Conservation (phyloP, 163 green algal species). For the Chlamydomonas reinhardtii region DNA sequence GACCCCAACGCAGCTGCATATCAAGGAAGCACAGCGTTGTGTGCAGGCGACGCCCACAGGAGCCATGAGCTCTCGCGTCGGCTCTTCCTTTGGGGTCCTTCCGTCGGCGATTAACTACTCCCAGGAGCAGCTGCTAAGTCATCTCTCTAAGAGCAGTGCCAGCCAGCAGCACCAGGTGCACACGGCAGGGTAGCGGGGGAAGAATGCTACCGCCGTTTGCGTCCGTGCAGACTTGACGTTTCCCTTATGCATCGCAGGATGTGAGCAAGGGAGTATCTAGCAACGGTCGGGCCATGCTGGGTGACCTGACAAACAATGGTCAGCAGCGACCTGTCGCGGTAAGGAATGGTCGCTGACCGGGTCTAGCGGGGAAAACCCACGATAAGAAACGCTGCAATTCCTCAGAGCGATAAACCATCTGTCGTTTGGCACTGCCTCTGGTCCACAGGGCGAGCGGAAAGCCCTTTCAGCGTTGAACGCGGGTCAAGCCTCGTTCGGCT, state of each 20-base stretch:
- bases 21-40: no score
- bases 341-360: background rate
- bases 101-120: slow-evolving; percentile 29
- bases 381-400: background rate
- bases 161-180: slow-evolving; percentile 6
- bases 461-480: background rate
- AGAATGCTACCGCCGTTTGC: background rate
- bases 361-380: background rate
- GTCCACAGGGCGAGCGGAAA: slow-evolving; percentile 29
- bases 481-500: background rate
- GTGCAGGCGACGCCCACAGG: no score
- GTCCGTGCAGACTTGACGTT: background rate
- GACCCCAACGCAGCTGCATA: no score
- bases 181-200: background rate
- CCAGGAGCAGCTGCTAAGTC: slow-evolving; percentile 32
- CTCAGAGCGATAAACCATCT: no score
- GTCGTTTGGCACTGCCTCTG: background rate
- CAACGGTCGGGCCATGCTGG: slow-evolving; percentile 11
- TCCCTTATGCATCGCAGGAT: background rate
- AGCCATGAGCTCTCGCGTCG: no score
- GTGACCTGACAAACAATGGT: slow-evolving; percentile 44
- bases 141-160: slow-evolving; percentile 29
- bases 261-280: slow-evolving; percentile 12
- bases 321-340: background rate
- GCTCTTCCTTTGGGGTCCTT: slow-evolving; percentile 29